phyloP scores from a whole-genome alignment of 2,329 filamentous ascomycete genomes.

The Penicillium janthinellum region DNA sequence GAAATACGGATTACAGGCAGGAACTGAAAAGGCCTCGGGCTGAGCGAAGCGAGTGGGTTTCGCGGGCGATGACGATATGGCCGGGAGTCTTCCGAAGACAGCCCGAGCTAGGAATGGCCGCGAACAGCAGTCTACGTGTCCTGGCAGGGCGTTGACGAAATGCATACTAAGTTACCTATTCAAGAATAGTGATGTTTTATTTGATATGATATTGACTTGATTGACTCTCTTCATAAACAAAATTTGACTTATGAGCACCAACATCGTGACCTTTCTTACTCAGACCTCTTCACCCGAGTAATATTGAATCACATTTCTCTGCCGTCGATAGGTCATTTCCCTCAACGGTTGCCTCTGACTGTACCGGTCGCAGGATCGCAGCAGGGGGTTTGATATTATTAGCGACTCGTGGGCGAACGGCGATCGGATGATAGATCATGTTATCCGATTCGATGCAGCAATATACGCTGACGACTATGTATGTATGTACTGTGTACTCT shows the following conservation, averaged over 20 bases:
- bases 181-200: not conserved
- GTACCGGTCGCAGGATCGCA: not conserved
- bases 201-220: not conserved
- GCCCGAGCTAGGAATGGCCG: conserved; percentile 15
- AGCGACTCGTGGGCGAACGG: conserved; percentile 1
- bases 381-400: not conserved
- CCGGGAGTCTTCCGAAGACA: conserved; percentile 19
- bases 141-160: not conserved
- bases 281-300: not conserved
- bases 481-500: not conserved
- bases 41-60: not conserved
- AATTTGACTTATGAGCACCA: not conserved
- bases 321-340: not conserved
- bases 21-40: conserved; percentile 5
- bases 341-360: not conserved
- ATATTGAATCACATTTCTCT: not conserved
- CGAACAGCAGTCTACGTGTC: conserved; percentile 10
- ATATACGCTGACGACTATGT: not conserved
- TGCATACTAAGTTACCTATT: not conserved
- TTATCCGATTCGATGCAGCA: not conserved
- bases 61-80: conserved; percentile 18
- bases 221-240: not conserved
- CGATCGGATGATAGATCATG: conserved; percentile 1
- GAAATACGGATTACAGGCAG: not conserved
- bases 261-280: not conserved